phyloP scores from a whole-genome alignment of 164 flowering plant genomes.

The Piper betle region DNA sequence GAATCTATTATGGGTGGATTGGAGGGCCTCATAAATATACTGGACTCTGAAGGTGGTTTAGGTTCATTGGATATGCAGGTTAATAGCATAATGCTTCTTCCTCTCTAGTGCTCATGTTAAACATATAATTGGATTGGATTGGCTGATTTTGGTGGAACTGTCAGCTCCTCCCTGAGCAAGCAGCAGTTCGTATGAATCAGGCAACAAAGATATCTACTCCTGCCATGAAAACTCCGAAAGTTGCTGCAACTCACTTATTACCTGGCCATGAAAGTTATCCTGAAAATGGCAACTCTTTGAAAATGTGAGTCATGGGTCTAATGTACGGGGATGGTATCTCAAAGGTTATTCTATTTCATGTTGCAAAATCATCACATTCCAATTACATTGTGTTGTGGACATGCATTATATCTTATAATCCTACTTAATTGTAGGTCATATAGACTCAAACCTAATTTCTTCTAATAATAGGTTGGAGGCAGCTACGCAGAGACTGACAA shows the following conservation, averaged over 20 bases:
- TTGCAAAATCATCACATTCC: no score
- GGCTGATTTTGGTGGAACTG: constrained; percentile 8
- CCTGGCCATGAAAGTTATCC: constrained; percentile 98
- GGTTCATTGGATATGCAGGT: constrained; percentile 94
- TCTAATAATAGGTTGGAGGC: constrained; percentile 77
- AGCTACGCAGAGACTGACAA: constrained; percentile 94
- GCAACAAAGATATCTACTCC: constrained; percentile 54
- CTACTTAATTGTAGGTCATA: background rate
- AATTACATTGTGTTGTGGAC: no score
- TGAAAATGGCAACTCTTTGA: constrained; percentile 63
- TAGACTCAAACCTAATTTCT: background rate
- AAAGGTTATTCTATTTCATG: background rate
- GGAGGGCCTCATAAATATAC: constrained; percentile 93
- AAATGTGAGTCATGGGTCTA: constrained; percentile 47
- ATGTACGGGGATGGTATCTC: background rate
- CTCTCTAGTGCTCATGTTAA: background rate
- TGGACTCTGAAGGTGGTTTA: constrained; percentile 98
- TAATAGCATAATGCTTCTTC: constrained; percentile 5
- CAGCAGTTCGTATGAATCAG: constrained; percentile 57
- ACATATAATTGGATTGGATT: constrained; percentile 8
- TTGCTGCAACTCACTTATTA: constrained; percentile 40
- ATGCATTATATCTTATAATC: no score
- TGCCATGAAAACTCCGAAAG: constrained; percentile 59
- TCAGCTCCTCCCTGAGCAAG: constrained; percentile 98
- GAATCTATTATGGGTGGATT: constrained; percentile 99